A percentile compares a stretch with the other conserved stretches of the same genome.
phyloP scores from a whole-genome alignment of 768 basidiomycete genomes.

The Rhodosporidiobolus odoratus region DNA sequence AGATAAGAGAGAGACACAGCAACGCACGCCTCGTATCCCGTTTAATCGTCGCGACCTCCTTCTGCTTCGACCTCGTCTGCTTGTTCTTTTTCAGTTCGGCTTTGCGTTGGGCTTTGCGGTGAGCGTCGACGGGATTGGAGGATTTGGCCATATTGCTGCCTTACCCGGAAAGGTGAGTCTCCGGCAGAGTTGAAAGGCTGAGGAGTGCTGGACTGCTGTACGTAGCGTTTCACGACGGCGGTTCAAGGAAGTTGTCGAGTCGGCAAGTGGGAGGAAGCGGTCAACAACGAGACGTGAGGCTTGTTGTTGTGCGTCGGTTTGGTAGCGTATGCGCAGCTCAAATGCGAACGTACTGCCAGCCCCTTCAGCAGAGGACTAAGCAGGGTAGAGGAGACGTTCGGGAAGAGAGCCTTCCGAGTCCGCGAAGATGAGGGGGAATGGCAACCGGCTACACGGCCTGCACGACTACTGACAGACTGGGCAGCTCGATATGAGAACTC shows the following conservation, averaged over 20 bases:
- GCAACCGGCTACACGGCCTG: too few species aligned
- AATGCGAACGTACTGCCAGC: too few species aligned
- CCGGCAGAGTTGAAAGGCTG: neutral
- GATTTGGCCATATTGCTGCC: conserved; percentile 64
- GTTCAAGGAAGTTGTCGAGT: neutral
- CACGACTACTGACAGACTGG: too few species aligned
- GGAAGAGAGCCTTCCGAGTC: too few species aligned
- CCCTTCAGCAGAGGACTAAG: too few species aligned
- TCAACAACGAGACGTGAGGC: neutral
- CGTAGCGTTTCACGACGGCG: too few species aligned
- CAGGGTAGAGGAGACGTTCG: too few species aligned
- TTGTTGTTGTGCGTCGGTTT: too few species aligned
- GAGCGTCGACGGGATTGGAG: conserved; percentile 90
- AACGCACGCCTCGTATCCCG: conserved; percentile 83
- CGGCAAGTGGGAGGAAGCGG: neutral
- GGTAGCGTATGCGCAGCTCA: too few species aligned
- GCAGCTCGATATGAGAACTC: too few species aligned
- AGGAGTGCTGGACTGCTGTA: neutral
- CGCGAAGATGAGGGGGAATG: too few species aligned
- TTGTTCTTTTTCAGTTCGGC: conserved; percentile 99
- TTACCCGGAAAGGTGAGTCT: neutral
- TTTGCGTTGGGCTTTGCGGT: conserved; percentile 85
- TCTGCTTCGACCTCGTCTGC: conserved; percentile 66
- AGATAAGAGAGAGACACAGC: conserved; percentile 34
- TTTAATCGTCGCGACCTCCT: conserved; percentile 88